Percentiles rank a stretch among this genome's conserved stretches.
Evolutionary conservation across 2,329 filamentous ascomycete genomes (phyloP).

Genomic region (Colletotrichum limetticola): DNA sequence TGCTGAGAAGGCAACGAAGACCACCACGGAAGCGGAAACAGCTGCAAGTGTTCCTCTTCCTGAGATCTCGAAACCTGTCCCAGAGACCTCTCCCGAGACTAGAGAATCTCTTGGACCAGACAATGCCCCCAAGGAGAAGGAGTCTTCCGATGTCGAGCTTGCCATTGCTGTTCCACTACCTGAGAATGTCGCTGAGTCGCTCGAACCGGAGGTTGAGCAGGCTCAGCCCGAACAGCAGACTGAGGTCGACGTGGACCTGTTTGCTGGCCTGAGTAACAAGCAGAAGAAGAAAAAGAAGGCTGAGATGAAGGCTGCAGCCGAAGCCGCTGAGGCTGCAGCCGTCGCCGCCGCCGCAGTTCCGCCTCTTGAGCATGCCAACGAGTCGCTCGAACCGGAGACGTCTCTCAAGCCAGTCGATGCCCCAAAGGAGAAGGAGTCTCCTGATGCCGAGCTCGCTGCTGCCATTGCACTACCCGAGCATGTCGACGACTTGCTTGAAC

Average conservation of each 20-base stretch:
- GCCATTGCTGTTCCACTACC: background rate
- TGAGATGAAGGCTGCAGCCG: background rate
- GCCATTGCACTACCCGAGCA: background rate
- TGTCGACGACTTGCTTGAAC: background rate
- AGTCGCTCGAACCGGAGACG: background rate
- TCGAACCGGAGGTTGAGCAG: background rate
- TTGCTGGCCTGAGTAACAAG: background rate
- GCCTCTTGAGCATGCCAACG: background rate
- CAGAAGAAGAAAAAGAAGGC: background rate
- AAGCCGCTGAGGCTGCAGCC: background rate
- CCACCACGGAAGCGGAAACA: background rate
- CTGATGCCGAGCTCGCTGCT: background rate
- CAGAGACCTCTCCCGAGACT: background rate
- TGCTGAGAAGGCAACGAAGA: background rate
- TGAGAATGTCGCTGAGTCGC: no score
- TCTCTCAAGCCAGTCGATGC: background rate
- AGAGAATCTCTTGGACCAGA: no score
- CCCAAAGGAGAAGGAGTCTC: background rate
- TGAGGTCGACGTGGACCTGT: constrained; percentile 36
- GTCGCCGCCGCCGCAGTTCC: no score
- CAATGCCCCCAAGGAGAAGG: background rate
- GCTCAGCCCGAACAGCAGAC: background rate
- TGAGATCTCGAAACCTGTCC: background rate
- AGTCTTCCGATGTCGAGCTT: background rate
- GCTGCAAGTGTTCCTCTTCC: background rate